Base-by-base conservation (phyloP, 805 yeast species). In the Yamadazyma kitorensis region DNA sequence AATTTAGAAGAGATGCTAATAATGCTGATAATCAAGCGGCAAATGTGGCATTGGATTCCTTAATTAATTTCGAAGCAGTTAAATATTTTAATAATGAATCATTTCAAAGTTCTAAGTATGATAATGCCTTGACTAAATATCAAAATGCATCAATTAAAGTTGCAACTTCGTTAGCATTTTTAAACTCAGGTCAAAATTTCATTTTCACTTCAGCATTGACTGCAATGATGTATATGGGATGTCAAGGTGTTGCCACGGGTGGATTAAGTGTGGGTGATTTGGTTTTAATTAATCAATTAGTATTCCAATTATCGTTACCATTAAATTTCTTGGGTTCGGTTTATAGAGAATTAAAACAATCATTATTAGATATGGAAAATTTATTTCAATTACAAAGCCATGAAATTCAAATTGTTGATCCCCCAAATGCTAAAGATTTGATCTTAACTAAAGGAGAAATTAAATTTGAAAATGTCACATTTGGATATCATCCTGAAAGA, bases 171-270 rank as follows among this genome's bases (percentile, higher is more conserved):
- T 63, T 85, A 42, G 88, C 93, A 16, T 85, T 74, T 50, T 65
- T 85, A 41, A 85, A 85, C 45, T 71, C 87, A 0, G 94, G 94
- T 12, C 94, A 85, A 55, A 84, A 81, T 52, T 48, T 83, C 36
- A 85, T 85, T 20, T 85, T 85, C 61, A 86, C 97, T 0, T 61
- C 85, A 25, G 98, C 98, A 1, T 66, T 93, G 43, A 93, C 98
- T 1, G 85, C 81, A 2, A 93, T 93, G 94, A 93, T 93, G 98
- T 93, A 86, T 57, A 82, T 93, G 95, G 97, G 96, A 11, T 86
- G 96, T 50, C 78, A 80, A 36, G 98, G 98, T 17, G 93, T 93
- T n/a, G 79, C 87, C 10, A 59, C 74, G 3, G 96, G 96, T 0
- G 59, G 76, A 0, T 65, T 93, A 36, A 82, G 94, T 1, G 97